Evolutionary conservation across 805 yeast species (phyloP).

Genomic region (Candida chauliodis): DNA sequence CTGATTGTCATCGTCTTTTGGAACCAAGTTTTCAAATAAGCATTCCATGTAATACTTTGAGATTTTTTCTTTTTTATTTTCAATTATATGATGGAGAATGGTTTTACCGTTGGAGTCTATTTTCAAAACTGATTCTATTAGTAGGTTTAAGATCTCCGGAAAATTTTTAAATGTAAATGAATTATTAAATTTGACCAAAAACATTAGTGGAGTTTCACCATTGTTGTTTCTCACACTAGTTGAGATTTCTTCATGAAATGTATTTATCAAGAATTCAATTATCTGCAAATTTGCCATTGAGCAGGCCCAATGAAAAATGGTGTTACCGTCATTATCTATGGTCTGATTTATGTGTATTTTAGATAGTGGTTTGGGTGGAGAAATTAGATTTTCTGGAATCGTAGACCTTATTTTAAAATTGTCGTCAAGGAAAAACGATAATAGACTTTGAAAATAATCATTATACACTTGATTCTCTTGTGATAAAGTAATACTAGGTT

Average conservation of each 20-base stretch:
- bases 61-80: conserved; percentile 32
- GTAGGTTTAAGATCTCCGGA: conserved; percentile 29
- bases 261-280: conserved; percentile 56
- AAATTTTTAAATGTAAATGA: conserved; percentile 36
- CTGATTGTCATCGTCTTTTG: conserved; percentile 12
- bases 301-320: conserved; percentile 94
- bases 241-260: conserved; percentile 59
- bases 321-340: conserved; percentile 89
- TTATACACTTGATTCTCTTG: conserved; percentile 24
- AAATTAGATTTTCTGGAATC: conserved; percentile 39
- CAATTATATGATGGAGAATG: conserved; percentile 39
- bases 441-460: conserved; percentile 42
- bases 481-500: conserved; percentile 18
- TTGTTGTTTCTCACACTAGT: conserved; percentile 69
- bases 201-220: conserved; percentile 82
- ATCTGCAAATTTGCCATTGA: conserved; percentile 76
- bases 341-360: conserved; percentile 75
- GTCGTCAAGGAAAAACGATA: conserved; percentile 54
- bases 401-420: conserved; percentile 16
- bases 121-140: conserved; percentile 33
- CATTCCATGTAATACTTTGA: conserved; percentile 39
- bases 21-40: conserved; percentile 31
- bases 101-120: conserved; percentile 40
- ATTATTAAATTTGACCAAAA: conserved; percentile 38
- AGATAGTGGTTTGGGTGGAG: conserved; percentile 52